These are phyloP conservation scores for Ophiocordyceps robertsii DNA, from an alignment of 2,329 filamentous ascomycete species.

Conservation along the genomic window DNA sequence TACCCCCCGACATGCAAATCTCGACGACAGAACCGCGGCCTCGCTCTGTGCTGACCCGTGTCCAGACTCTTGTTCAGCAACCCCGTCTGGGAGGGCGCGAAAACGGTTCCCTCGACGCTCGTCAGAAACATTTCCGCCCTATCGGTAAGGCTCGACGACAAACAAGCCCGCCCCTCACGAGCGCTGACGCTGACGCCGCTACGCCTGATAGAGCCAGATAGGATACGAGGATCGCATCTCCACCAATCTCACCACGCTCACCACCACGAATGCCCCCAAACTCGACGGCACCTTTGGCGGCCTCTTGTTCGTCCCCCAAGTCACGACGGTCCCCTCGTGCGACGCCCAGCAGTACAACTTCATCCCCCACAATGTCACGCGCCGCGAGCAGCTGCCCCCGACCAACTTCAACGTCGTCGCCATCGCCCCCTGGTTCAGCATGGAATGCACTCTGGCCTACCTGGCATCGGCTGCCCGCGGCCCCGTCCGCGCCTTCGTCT, in stretches of 20 bases:
- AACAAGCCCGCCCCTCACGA: background rate
- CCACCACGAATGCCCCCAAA: constrained; percentile 48
- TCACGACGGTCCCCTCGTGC: constrained; percentile 47
- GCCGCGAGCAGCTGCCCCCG: constrained; percentile 52
- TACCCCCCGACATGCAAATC: constrained; percentile 2
- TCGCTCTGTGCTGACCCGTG: background rate
- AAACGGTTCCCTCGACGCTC: constrained; percentile 37
- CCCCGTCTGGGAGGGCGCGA: constrained; percentile 37
- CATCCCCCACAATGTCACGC: constrained; percentile 64
- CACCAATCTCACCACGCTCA: constrained; percentile 61
- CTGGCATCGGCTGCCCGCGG: constrained; percentile 46
- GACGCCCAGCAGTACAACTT: constrained; percentile 46
- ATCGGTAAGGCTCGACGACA: constrained; percentile 31
- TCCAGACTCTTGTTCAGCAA: constrained; percentile 46
- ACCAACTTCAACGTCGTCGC: constrained; percentile 64
- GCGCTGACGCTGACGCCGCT: constrained; percentile 3
- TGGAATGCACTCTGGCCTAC: constrained; percentile 60
- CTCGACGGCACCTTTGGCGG: constrained; percentile 55
- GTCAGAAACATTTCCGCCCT: constrained; percentile 43
- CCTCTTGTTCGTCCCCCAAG: constrained; percentile 72
- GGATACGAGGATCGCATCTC: constrained; percentile 37
- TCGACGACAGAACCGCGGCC: background rate
- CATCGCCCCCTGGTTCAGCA: constrained; percentile 73
- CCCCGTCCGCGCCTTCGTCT: constrained; percentile 48
- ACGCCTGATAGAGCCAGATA: constrained; percentile 24